phyloP scores from a whole-genome alignment of 768 basidiomycete genomes.

The Mycena pura region DNA sequence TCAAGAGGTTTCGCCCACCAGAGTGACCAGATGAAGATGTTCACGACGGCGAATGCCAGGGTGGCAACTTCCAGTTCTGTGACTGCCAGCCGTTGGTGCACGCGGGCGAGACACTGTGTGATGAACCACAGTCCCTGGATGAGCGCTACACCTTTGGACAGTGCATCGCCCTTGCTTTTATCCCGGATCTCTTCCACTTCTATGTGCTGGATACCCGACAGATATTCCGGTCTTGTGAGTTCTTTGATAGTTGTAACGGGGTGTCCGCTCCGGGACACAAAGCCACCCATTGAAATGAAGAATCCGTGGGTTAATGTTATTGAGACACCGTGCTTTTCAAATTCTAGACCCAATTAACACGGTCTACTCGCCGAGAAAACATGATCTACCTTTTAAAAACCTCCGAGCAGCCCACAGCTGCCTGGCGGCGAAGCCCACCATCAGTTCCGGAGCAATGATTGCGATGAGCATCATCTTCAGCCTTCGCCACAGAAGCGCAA shows the following conservation, averaged over 20 bases:
- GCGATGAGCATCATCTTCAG: constrained; percentile 19
- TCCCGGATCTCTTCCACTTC: constrained; percentile 33
- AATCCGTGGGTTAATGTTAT: constrained; percentile 31
- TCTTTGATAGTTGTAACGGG: background rate
- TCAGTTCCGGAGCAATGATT: too few species aligned
- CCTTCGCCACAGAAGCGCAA: background rate
- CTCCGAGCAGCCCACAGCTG: constrained; percentile 14
- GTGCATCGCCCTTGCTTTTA: too few species aligned
- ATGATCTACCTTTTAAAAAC: background rate
- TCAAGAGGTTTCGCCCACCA: constrained; percentile 46
- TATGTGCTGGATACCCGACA: background rate
- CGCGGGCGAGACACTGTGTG: too few species aligned
- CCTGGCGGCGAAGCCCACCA: constrained; percentile 25
- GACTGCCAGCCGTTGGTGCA: constrained; percentile 28
- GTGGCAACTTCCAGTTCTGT: constrained; percentile 42
- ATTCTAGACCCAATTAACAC: background rate
- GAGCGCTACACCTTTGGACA: too few species aligned
- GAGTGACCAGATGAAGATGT: constrained; percentile 33
- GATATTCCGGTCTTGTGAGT: background rate
- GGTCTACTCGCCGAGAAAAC: too few species aligned
- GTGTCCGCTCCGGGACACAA: constrained; percentile 16
- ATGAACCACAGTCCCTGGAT: too few species aligned
- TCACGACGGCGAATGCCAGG: constrained; percentile 36
- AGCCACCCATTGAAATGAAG: constrained; percentile 40
- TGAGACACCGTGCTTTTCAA: constrained; percentile 22